Evolutionary conservation across 108 stramenopile species (phyloP).

Genomic region (Cyclotella cryptica): DNA sequence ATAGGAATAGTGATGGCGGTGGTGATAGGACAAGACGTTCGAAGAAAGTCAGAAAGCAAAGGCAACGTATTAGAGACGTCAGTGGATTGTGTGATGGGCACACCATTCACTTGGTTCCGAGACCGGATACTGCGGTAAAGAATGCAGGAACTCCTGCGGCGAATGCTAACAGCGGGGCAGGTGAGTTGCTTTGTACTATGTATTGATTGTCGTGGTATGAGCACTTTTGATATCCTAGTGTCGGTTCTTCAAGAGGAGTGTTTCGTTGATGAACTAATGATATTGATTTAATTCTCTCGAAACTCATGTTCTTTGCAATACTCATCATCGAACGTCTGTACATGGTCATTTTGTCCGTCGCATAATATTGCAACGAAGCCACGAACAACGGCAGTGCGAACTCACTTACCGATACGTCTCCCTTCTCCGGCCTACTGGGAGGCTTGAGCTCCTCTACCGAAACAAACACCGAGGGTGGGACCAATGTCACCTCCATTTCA

Average conservation of each 20-base stretch:
- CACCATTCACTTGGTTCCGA: slow-evolving; percentile 87
- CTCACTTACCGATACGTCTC: background rate
- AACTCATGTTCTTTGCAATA: no score
- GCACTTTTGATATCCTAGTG: no score
- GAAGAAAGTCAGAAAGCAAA: background rate
- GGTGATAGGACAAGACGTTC: slow-evolving; percentile 3
- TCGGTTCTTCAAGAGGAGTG: no score
- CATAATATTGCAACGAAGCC: no score
- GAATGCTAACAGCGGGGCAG: no score
- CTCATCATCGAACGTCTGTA: no score
- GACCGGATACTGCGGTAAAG: slow-evolving; percentile 25
- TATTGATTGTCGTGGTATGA: no score
- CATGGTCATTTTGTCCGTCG: no score
- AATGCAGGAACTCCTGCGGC: background rate
- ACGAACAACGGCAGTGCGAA: slow-evolving; percentile 4
- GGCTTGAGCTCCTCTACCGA: slow-evolving; percentile 11
- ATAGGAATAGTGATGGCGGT: no score
- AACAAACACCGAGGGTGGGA: background rate
- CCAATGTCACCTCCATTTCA: slow-evolving; percentile 27
- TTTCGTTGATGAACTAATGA: no score
- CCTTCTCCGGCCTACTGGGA: background rate
- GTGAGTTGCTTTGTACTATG: no score
- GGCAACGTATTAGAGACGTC: slow-evolving; percentile 67
- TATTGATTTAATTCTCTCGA: no score
- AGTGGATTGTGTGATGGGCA: slow-evolving; percentile 81